phyloP scores from a whole-genome alignment of 306 rosid species.

The Vachellia collinsii region DNA sequence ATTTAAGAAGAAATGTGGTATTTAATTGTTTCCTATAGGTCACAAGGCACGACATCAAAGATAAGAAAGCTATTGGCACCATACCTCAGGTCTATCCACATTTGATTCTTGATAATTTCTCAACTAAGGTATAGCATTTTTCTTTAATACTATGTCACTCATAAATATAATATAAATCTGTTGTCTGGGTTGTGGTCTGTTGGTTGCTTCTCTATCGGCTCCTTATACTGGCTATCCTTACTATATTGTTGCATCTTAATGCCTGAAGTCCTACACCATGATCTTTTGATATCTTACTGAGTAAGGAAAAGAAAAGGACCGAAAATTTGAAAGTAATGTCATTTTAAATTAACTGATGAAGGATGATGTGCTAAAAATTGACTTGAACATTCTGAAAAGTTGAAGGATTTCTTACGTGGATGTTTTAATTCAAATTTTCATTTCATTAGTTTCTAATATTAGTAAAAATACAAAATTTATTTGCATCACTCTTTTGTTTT shows the following conservation, averaged over 20 bases:
- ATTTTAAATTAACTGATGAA: slow-evolving; percentile 11
- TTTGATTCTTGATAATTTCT: slow-evolving; percentile 76
- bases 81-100: slow-evolving; percentile 96
- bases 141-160: background rate
- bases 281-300: background rate
- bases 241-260: slow-evolving; percentile 5
- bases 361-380: background rate
- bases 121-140: slow-evolving; percentile 65
- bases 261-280: background rate
- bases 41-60: slow-evolving; percentile 92
- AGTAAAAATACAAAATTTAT: background rate
- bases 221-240: background rate
- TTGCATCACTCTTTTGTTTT: background rate
- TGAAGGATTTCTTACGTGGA: slow-evolving; percentile 21
- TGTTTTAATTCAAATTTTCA: background rate
- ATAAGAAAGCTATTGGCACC: slow-evolving; percentile 80
- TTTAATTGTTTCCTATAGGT: slow-evolving; percentile 55
- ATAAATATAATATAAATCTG: background rate
- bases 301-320: background rate
- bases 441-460: background rate
- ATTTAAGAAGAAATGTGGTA: slow-evolving; percentile 29
- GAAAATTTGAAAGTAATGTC: background rate
- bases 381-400: background rate
- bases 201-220: slow-evolving; percentile 10
- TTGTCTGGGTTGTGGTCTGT: slow-evolving; percentile 18